Evolutionary conservation across 495 filamentous ascomycete genomes (phyloP).

Genomic region (Trichoderma orchidacearum): DNA sequence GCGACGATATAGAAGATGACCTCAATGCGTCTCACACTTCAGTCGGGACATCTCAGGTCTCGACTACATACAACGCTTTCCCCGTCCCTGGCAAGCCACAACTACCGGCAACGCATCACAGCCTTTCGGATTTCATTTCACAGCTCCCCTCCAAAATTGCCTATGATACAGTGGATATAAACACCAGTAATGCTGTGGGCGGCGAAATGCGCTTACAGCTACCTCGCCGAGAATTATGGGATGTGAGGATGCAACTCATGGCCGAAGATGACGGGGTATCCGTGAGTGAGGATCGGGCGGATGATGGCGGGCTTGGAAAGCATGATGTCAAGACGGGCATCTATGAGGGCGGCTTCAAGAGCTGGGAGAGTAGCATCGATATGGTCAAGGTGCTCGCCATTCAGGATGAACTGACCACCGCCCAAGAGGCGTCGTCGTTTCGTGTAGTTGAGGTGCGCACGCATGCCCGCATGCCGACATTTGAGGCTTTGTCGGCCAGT

Average conservation of each 20-base stretch:
- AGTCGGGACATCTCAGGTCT: conserved; percentile 12
- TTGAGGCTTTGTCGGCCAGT: no score
- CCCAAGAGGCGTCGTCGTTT: conserved; percentile 11
- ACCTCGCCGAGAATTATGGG: conserved; percentile 81
- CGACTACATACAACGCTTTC: conserved; percentile 27
- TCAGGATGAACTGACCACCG: conserved; percentile 39
- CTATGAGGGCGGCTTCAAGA: conserved; percentile 98
- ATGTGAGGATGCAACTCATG: conserved; percentile 89
- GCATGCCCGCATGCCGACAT: no score
- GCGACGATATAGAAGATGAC: conserved; percentile 69
- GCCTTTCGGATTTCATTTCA: conserved; percentile 41
- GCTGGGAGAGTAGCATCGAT: conserved; percentile 92
- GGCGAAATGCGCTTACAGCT: conserved; percentile 35
- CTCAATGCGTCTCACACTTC: conserved; percentile 8
- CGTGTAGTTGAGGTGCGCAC: conserved; percentile 64
- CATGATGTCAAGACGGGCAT: conserved; percentile 80
- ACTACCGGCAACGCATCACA: conserved; percentile 29
- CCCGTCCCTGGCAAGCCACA: conserved; percentile 33
- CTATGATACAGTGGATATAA: conserved; percentile 49
- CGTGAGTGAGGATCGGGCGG: conserved; percentile 35
- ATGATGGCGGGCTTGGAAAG: conserved; percentile 46
- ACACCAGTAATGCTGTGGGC: conserved; percentile 23
- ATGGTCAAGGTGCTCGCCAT: conserved; percentile 54
- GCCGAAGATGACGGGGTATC: conserved; percentile 53
- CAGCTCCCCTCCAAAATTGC: conserved; percentile 66